phyloP scores from a whole-genome alignment of 73 alveolate species.

The Tetrahymena borealis region DNA sequence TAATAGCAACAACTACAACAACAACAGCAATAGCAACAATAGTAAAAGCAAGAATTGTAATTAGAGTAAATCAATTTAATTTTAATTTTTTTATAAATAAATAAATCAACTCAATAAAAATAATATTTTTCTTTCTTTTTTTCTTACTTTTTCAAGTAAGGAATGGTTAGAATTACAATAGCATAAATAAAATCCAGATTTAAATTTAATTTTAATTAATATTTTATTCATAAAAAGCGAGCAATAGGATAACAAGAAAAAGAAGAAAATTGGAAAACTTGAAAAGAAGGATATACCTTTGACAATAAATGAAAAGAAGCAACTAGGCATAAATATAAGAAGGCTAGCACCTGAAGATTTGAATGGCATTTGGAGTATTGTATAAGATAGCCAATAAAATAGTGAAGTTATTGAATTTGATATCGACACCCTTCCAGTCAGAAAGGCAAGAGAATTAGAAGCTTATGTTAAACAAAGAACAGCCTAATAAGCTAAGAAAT shows the following conservation, averaged over 20 bases:
- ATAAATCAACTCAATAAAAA: neutral
- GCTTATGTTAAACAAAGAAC: constrained; percentile 12
- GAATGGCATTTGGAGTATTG: neutral
- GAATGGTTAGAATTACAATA: neutral
- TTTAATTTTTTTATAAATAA: neutral
- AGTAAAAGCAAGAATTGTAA: neutral
- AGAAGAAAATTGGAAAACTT: neutral
- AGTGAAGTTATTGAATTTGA: constrained; percentile 44
- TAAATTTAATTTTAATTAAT: neutral
- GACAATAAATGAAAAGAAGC: neutral
- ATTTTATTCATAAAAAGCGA: neutral
- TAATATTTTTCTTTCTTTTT: too few relatives aligned
- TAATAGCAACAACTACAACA: neutral
- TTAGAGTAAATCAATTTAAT: neutral
- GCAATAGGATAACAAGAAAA: neutral
- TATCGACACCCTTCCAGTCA: constrained; percentile 33
- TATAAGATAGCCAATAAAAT: neutral
- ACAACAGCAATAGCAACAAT: neutral
- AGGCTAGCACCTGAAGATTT: neutral
- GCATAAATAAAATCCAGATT: neutral
- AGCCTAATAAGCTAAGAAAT: neutral
- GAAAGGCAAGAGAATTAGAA: constrained; percentile 34
- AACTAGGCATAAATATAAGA: neutral
- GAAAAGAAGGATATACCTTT: neutral
- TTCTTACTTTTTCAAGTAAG: too few relatives aligned